phyloP scores from a whole-genome alignment of 2,329 filamentous ascomycete species.

The Diaporthe sp. region DNA sequence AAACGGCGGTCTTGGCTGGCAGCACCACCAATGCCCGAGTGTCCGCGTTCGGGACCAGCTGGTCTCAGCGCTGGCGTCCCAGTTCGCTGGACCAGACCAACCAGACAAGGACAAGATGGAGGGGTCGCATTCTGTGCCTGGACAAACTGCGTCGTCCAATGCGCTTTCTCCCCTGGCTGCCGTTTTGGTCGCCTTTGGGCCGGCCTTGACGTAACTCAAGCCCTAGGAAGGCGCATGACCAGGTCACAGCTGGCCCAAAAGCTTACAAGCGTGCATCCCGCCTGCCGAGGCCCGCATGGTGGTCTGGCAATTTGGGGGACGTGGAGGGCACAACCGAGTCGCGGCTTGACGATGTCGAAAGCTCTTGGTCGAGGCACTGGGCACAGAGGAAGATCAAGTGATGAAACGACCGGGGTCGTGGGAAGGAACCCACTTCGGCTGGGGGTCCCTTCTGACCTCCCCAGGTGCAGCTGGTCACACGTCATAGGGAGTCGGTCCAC shows the following conservation, averaged over 20 bases:
- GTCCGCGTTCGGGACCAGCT: neutral
- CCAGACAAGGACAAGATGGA: slow-evolving; percentile 16
- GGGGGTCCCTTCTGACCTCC: slow-evolving; percentile 19
- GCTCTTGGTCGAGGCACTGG: neutral
- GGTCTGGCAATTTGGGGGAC: neutral
- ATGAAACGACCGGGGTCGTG: slow-evolving; percentile 26
- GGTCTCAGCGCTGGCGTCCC: slow-evolving; percentile 1
- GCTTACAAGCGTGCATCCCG: slow-evolving; percentile 33
- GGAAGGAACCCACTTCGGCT: slow-evolving; percentile 19
- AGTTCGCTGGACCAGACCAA: slow-evolving; percentile 16
- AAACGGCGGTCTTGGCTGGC: slow-evolving; percentile 23
- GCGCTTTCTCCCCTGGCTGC: neutral
- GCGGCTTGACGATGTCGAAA: neutral
- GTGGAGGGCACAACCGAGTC: neutral
- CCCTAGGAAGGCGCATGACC: slow-evolving; percentile 34
- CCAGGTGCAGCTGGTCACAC: neutral
- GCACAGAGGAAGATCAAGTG: slow-evolving; percentile 18
- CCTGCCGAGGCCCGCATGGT: slow-evolving; percentile 17
- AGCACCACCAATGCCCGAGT: neutral
- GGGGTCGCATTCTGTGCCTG: slow-evolving; percentile 33
- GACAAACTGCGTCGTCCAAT: neutral
- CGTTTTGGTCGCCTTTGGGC: neutral
- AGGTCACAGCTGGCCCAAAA: slow-evolving; percentile 29
- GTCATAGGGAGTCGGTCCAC: slow-evolving; percentile 27
- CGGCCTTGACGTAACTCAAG: slow-evolving; percentile 25